Conservation (phyloP, 148 eudicot genomes). For the Rhododendron simsii region DNA sequence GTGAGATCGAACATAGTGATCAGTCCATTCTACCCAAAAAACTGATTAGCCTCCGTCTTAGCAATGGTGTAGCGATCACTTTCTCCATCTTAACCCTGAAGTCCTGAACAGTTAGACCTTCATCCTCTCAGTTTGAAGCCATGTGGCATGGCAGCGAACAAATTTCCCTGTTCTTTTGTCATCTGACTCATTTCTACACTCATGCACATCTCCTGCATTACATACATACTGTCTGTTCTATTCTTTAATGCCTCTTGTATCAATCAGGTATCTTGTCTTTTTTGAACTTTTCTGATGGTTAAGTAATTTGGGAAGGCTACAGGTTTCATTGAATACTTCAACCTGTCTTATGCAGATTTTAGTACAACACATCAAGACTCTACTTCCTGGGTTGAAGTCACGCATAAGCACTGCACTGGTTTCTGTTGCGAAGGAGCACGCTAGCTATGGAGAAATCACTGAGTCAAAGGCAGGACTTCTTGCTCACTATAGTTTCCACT, state of each 20-base stretch:
- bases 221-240: background rate
- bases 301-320: background rate
- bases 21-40: background rate
- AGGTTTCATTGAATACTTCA: background rate
- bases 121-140: background rate
- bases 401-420: conserved; percentile 72
- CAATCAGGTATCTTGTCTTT: background rate
- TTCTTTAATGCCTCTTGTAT: background rate
- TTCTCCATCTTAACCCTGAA: background rate
- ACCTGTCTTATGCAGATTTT: conserved; percentile 50
- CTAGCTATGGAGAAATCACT: conserved; percentile 88
- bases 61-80: background rate
- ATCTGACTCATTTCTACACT: background rate
- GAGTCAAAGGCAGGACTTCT: conserved; percentile 71
- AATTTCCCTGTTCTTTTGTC: background rate
- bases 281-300: background rate
- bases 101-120: background rate
- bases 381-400: conserved; percentile 82
- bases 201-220: background rate
- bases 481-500: background rate
- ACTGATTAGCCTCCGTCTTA: background rate
- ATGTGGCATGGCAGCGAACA: background rate
- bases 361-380: conserved; percentile 83
- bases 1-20: background rate
- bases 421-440: conserved; percentile 91